Evolutionary conservation across 495 filamentous ascomycete species (phyloP).

Genomic region (Chaetomium cochliodes): DNA sequence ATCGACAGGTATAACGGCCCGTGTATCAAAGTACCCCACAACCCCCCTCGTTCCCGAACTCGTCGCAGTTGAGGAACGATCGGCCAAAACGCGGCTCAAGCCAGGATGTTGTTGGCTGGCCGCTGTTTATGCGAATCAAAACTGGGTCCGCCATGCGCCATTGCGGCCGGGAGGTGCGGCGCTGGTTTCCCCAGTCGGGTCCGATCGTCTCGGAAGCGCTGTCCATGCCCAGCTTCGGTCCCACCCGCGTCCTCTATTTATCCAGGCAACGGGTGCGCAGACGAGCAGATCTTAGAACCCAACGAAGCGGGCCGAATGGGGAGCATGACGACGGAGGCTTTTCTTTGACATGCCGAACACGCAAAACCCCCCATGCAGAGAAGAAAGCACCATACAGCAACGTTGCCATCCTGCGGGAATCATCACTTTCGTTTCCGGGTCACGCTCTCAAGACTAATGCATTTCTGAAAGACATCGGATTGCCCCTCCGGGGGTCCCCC

Average conservation of each 20-base stretch:
- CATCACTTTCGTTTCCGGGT: not conserved
- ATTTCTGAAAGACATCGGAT: not conserved
- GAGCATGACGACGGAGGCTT: not conserved
- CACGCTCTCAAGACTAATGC: not conserved
- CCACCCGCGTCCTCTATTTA: constrained; percentile 1
- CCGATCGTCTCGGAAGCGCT: constrained; percentile 11
- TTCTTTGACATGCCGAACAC: not conserved
- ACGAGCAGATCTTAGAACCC: not conserved
- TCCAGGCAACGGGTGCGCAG: not conserved
- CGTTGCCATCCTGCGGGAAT: not conserved
- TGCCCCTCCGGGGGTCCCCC: not conserved
- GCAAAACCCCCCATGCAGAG: not conserved
- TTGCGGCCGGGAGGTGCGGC: constrained; percentile 12
- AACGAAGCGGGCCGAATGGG: not conserved
- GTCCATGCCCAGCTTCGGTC: constrained; percentile 1
- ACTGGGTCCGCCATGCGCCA: constrained; percentile 13
- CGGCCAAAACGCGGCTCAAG: not conserved
- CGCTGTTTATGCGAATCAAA: constrained; percentile 17
- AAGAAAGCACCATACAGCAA: not conserved
- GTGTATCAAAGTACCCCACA: not conserved
- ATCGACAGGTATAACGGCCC: constrained; percentile 20
- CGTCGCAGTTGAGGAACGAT: constrained; percentile 6
- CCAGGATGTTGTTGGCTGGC: constrained; percentile 2
- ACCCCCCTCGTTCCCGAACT: not conserved
- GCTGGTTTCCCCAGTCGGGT: constrained; percentile 11